Evolutionary conservation across 164 flowering plant species (phyloP).

Genomic region (Aristolochia fimbriata): DNA sequence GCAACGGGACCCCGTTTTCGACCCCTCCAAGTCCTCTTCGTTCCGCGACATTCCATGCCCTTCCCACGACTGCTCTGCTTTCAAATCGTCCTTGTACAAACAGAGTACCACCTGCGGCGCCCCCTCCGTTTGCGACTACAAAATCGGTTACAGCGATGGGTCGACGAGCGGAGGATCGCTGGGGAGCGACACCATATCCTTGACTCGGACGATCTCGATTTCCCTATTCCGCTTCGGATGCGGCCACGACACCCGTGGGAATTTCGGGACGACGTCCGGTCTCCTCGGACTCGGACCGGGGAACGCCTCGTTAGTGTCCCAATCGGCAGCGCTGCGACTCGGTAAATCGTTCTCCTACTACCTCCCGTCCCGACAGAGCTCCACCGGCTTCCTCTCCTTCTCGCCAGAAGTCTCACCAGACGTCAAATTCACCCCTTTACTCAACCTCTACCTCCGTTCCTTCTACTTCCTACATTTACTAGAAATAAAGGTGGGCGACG

Average conservation of each 20-base stretch:
- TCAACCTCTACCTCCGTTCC: not conserved
- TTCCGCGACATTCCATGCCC: not conserved
- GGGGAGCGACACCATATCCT: not conserved
- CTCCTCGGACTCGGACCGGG: conserved; percentile 3
- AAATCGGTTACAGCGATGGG: not conserved
- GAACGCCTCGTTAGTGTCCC: not conserved
- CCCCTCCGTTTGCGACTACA: conserved; percentile 1
- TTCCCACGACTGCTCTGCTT: not conserved
- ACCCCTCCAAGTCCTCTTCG: not conserved
- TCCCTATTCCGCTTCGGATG: conserved; percentile 5
- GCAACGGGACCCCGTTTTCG: not conserved
- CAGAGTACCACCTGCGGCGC: not conserved
- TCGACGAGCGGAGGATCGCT: not conserved
- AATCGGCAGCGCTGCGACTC: not conserved
- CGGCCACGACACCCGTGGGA: conserved; percentile 1
- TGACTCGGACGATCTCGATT: not conserved
- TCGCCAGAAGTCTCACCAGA: not conserved
- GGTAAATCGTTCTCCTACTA: conserved; percentile 6
- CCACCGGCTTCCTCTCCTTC: conserved; percentile 2
- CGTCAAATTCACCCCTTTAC: conserved; percentile 6
- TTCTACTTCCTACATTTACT: conserved; percentile 21
- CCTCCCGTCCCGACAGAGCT: not conserved
- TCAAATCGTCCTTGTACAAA: not conserved
- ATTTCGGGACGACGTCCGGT: conserved; percentile 1
- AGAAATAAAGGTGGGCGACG: conserved; percentile 21